Base-by-base conservation (phyloP, 1,284 basidiomycete species). In the Cryptococcus sp. region DNA sequence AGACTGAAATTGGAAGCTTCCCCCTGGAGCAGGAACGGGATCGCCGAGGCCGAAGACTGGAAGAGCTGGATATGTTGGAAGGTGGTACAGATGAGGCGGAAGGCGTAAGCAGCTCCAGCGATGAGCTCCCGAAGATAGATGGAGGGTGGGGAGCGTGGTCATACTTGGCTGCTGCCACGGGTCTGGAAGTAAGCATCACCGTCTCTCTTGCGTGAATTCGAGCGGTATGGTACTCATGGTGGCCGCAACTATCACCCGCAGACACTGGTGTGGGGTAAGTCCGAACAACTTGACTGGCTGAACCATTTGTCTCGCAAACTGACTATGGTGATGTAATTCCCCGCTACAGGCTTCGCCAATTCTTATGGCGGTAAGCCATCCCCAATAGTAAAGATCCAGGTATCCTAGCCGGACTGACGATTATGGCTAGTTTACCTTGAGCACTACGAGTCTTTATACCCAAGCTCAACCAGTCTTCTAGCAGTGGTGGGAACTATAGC, bases 231-330 rank as follows among this genome's bases (percentile, higher is more conserved):
- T 18, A 40, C 46, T 21, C 18, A 15, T 8, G 28, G n/a, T n/a
- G n/a, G n/a, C n/a, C n/a, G n/a, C n/a, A n/a, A n/a, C n/a, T n/a
- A 8, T 47, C n/a, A 24, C 9, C n/a, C 8, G 3, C 35, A 61
- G 62, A 64, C 62, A 7, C 46, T 67, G 4, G 56, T 67, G 4
- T 67, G 65, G 65, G 65, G 65, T 65, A 46, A 51, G 50, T 46
- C 21, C 21, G 24, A 18, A 20, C 4, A 33, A 9, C 28, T 9
- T 33, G 28, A 4, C 28, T 15, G 35, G 5, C 24, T 24, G 23
- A 28, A 13, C 46, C 33, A 7, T n/a, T n/a, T n/a, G n/a, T n/a
- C n/a, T n/a, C n/a, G n/a, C n/a, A n/a, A n/a, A n/a, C 23, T 33
- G 44, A 56, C 9, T 28, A 33, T 36, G 24, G 2, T 44, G 37